A percentile compares a stretch with the other conserved stretches of the same genome.
phyloP scores from a whole-genome alignment of 768 basidiomycete genomes.

The Suillus weaverae region DNA sequence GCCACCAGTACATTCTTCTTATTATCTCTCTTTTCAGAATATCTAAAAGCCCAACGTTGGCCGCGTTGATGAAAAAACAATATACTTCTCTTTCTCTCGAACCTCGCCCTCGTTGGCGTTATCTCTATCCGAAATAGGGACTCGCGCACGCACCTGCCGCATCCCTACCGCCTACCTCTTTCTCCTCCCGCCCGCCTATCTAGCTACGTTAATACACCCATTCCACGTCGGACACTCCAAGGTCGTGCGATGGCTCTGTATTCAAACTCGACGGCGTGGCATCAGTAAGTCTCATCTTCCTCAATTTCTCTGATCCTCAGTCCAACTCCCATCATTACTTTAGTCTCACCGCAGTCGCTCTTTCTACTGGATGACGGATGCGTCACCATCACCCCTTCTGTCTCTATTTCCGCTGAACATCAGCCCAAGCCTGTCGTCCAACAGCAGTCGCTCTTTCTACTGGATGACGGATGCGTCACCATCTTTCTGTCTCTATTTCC shows the following conservation, averaged over 20 bases:
- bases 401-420: neutral
- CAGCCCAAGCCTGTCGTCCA: neutral
- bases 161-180: neutral
- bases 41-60: slow-evolving; percentile 1
- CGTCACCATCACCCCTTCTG: neutral
- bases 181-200: neutral
- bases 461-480: neutral
- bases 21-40: neutral
- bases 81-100: neutral
- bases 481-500: neutral
- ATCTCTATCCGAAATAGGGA: neutral
- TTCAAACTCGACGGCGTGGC: neutral
- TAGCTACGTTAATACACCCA: neutral
- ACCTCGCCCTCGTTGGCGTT: neutral
- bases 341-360: neutral
- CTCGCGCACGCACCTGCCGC: neutral
- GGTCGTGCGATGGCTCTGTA: neutral
- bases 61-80: neutral
- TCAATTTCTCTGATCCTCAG: neutral
- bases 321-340: neutral
- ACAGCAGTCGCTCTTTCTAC: slow-evolving; percentile 1
- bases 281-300: neutral
- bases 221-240: neutral
- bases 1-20: neutral
- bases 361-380: neutral